Conservation (phyloP, 495 filamentous ascomycete species). For the Aspergillus funiculosus region DNA sequence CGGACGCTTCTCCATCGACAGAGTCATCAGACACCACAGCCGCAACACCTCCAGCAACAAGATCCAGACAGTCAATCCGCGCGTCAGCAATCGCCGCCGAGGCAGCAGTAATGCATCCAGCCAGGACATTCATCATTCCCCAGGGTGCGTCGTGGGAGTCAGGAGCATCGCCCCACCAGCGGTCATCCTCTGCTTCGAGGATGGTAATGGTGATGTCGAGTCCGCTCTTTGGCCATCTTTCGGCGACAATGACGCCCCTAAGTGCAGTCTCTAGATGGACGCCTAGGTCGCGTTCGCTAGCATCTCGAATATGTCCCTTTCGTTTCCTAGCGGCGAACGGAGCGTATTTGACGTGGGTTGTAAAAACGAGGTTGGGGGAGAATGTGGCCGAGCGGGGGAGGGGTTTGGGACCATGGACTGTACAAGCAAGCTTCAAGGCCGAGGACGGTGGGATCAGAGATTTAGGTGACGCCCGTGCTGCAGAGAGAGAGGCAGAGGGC, state of each 20-base stretch:
- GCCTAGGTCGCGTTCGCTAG: conserved; percentile 79
- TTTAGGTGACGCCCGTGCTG: conserved; percentile 42
- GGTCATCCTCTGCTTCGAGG: conserved; percentile 80
- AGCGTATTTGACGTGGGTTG: conserved; percentile 90
- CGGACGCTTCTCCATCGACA: conserved; percentile 23
- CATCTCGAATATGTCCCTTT: conserved; percentile 80
- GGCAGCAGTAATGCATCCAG: conserved; percentile 88
- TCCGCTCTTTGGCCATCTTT: conserved; percentile 94
- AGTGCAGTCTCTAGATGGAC: conserved; percentile 89
- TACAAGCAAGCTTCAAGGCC: conserved; percentile 81
- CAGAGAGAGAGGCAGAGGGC: conserved; percentile 45
- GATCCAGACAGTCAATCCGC: conserved; percentile 90
- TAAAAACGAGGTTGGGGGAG: conserved; percentile 82
- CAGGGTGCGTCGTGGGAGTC: conserved; percentile 51
- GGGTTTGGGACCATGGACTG: conserved; percentile 87
- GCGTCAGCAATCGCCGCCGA: conserved; percentile 95
- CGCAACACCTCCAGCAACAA: conserved; percentile 83
- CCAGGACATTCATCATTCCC: conserved; percentile 84
- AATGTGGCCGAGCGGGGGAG: conserved; percentile 85
- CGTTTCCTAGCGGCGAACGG: conserved; percentile 82
- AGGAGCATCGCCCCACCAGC: conserved; percentile 51
- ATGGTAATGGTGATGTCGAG: conserved; percentile 89
- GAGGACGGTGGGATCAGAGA: conserved; percentile 48
- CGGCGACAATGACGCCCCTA: conserved; percentile 80
- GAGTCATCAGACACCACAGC: conserved; percentile 57